These are phyloP conservation scores for Dioszegia crocea DNA, from an alignment of 768 basidiomycete genomes.

Conservation along the genomic window DNA sequence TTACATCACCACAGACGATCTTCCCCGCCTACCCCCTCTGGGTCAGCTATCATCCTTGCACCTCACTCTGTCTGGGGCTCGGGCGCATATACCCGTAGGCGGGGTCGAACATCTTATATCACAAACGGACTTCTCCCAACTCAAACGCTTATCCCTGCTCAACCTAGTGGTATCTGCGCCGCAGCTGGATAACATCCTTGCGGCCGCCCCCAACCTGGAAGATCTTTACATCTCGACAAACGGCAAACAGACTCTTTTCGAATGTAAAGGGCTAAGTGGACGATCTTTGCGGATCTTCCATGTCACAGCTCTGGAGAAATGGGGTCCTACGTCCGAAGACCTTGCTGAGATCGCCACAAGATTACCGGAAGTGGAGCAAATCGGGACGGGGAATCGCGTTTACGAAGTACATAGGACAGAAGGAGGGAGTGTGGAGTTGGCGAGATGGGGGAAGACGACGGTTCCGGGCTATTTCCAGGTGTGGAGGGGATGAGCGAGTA, in stretches of 20 bases:
- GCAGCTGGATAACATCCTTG: slow-evolving; percentile 14
- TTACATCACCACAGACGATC: slow-evolving; percentile 11
- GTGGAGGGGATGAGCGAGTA: slow-evolving; percentile 24
- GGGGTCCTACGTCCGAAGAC: slow-evolving; percentile 29
- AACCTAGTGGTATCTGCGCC: slow-evolving; percentile 24
- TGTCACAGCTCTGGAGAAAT: slow-evolving; percentile 27
- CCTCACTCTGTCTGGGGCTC: slow-evolving; percentile 28
- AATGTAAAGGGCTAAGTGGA: slow-evolving; percentile 8
- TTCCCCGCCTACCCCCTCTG: slow-evolving; percentile 20
- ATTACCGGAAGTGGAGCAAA: slow-evolving; percentile 22
- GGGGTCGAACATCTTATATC: slow-evolving; percentile 12
- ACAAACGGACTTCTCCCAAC: slow-evolving; percentile 10
- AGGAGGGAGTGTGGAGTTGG: slow-evolving; percentile 24
- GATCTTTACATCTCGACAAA: slow-evolving; percentile 37
- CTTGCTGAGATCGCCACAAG: slow-evolving; percentile 16
- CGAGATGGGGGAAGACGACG: slow-evolving; percentile 28
- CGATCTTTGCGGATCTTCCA: slow-evolving; percentile 24
- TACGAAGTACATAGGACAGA: slow-evolving; percentile 34
- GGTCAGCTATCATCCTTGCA: slow-evolving; percentile 22
- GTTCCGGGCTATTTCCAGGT: slow-evolving; percentile 40
- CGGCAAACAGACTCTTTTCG: slow-evolving; percentile 15
- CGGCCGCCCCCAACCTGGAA: slow-evolving; percentile 14
- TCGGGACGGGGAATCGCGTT: slow-evolving; percentile 37
- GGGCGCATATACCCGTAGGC: slow-evolving; percentile 12
- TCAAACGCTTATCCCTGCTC: slow-evolving; percentile 29